phyloP scores from a whole-genome alignment of 2,329 filamentous ascomycete species.

The Claviceps sp. region DNA sequence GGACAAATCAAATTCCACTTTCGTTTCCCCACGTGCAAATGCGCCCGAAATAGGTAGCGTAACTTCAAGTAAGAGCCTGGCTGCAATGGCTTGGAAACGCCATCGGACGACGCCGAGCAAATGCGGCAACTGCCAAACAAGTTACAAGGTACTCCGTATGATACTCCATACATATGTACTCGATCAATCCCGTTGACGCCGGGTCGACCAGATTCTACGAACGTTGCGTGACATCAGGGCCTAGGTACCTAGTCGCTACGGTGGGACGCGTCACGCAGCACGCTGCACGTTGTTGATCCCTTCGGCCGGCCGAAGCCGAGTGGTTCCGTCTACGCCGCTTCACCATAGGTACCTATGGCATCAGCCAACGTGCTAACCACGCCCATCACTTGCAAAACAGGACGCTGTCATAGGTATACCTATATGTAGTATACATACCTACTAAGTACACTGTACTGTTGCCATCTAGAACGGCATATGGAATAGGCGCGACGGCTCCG shows the following conservation, averaged over 20 bases:
- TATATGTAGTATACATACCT: too few relatives aligned
- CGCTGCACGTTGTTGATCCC: not conserved
- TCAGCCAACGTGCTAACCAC: not conserved
- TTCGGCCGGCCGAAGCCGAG: constrained; percentile 1
- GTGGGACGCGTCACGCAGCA: not conserved
- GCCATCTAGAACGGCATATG: too few relatives aligned
- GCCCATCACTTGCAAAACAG: too few relatives aligned
- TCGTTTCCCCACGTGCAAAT: not conserved
- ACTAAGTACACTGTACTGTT: too few relatives aligned
- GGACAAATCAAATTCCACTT: not conserved
- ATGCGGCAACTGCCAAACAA: not conserved
- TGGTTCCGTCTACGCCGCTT: not conserved
- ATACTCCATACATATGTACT: too few relatives aligned
- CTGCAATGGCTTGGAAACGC: not conserved
- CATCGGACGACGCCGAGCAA: not conserved
- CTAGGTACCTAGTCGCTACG: not conserved
- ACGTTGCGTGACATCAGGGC: not conserved
- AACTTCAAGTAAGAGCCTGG: too few relatives aligned
- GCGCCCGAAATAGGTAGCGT: not conserved
- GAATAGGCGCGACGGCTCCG: too few relatives aligned
- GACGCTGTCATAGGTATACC: too few relatives aligned
- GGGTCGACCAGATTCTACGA: too few relatives aligned
- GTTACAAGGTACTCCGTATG: too few relatives aligned
- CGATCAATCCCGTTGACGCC: too few relatives aligned
- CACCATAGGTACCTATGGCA: not conserved